A percentile compares a stretch with the other conserved stretches of the same genome.
These are phyloP conservation scores for Dovyalis caffra DNA, from an alignment of 345 rosid species.

Conservation along the genomic window DNA sequence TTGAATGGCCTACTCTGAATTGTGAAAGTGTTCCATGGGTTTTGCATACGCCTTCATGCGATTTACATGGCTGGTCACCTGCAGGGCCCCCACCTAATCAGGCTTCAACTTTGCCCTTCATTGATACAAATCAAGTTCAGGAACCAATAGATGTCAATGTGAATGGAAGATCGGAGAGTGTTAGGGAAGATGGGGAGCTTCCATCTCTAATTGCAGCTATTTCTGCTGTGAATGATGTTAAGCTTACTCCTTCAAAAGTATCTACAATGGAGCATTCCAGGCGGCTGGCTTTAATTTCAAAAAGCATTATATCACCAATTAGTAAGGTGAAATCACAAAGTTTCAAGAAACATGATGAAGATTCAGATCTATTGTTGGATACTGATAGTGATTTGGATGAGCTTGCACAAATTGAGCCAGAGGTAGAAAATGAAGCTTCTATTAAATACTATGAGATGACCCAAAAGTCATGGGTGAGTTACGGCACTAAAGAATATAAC, in stretches of 20 bases:
- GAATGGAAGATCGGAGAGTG: conserved; percentile 57
- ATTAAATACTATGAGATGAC: conserved; percentile 29
- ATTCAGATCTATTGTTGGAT: conserved; percentile 65
- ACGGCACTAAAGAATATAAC: conserved; percentile 62
- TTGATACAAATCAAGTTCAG: conserved; percentile 42
- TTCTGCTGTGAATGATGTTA: conserved; percentile 39
- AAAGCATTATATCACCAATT: conserved; percentile 63
- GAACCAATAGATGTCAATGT: conserved; percentile 57
- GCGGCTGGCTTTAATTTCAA: conserved; percentile 77
- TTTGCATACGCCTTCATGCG: conserved; percentile 61
- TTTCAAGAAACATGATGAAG: conserved; percentile 71
- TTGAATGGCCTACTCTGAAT: conserved; percentile 65
- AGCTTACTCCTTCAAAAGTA: conserved; percentile 38
- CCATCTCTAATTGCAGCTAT: conserved; percentile 65
- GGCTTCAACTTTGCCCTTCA: conserved; percentile 38
- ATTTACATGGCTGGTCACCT: conserved; percentile 67
- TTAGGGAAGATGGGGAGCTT: conserved; percentile 93
- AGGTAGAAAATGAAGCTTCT: conserved; percentile 38
- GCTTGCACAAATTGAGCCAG: conserved; percentile 40
- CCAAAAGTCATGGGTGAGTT: conserved; percentile 66
- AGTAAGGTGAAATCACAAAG: conserved; percentile 56
- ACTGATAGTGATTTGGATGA: conserved; percentile 81
- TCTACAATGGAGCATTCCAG: conserved; percentile 54
- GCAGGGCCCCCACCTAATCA: conserved; percentile 42
- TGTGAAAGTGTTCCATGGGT: conserved; percentile 79